Evolutionary conservation across 2,329 filamentous ascomycete genomes (phyloP).

Genomic region (Cladophialophora psammophila): DNA sequence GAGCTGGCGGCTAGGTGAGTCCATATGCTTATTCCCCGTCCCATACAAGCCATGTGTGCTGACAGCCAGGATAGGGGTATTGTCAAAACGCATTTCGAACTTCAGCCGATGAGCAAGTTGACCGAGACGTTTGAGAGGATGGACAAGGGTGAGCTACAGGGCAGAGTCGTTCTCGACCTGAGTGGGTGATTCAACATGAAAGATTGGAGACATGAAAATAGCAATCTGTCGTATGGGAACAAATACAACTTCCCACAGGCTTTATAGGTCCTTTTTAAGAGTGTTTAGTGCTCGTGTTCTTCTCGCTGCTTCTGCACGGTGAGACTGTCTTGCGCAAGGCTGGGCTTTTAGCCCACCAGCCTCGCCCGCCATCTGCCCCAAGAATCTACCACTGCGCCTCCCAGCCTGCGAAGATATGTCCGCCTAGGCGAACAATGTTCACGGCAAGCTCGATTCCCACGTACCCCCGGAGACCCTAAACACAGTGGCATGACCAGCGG

Average conservation of each 20-base stretch:
- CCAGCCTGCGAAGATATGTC: background rate
- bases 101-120: constrained; percentile 58
- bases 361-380: background rate
- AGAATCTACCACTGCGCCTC: background rate
- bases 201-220: constrained; percentile 2
- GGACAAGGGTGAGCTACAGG: constrained; percentile 53
- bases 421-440: background rate
- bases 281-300: background rate
- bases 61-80: constrained; percentile 47
- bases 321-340: constrained; percentile 13
- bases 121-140: constrained; percentile 57
- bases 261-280: background rate
- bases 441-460: background rate
- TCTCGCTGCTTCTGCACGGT: background rate
- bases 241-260: background rate
- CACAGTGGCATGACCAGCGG: background rate
- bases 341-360: background rate
- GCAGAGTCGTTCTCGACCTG: constrained; percentile 58
- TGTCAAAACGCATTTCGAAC: constrained; percentile 54
- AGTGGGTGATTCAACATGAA: constrained; percentile 24
- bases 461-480: background rate
- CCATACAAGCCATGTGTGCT: constrained; percentile 4
- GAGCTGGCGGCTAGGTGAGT: constrained; percentile 53
- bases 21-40: background rate
- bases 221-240: constrained; percentile 1